A percentile compares a stretch with the other conserved stretches of the same genome.
These are phyloP conservation scores for Nicotiana noctiflora DNA, from an alignment of 257 asterid genomes.

Conservation along the genomic window DNA sequence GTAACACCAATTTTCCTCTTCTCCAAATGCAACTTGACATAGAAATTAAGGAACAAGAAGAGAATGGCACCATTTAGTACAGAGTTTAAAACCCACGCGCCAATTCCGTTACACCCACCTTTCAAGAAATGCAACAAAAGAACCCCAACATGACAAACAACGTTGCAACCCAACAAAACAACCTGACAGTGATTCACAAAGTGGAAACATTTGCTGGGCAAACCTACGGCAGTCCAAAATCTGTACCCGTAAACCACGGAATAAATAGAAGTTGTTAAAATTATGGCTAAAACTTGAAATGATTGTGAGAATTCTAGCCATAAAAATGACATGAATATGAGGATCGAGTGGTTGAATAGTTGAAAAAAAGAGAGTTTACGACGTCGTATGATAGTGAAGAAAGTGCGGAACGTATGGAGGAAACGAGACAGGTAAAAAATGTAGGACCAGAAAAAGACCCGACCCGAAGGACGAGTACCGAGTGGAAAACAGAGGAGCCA, in stretches of 20 bases:
- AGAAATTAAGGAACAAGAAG: constrained; percentile 52
- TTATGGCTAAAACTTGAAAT: constrained; percentile 66
- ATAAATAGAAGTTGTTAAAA: constrained; percentile 44
- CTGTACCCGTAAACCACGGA: constrained; percentile 83
- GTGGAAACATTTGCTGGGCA: constrained; percentile 62
- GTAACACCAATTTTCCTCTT: constrained; percentile 11
- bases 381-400: constrained; percentile 35
- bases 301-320: constrained; percentile 94
- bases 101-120: constrained; percentile 85
- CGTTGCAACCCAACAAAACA: constrained; percentile 47
- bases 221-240: constrained; percentile 78
- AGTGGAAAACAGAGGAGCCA: constrained; percentile 85
- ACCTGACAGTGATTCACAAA: constrained; percentile 72
- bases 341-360: constrained; percentile 51
- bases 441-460: constrained; percentile 94
- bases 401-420: constrained; percentile 55
- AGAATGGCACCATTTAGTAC: constrained; percentile 61
- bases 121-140: constrained; percentile 53
- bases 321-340: constrained; percentile 55
- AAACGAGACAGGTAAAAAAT: constrained; percentile 70
- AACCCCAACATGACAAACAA: constrained; percentile 67
- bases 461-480: constrained; percentile 86
- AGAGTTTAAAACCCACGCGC: constrained; percentile 79
- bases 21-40: constrained; percentile 36
- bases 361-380: constrained; percentile 47